These are phyloP conservation scores for Fremontodendron californicum DNA, from an alignment of 345 rosid species.

Conservation along the genomic window DNA sequence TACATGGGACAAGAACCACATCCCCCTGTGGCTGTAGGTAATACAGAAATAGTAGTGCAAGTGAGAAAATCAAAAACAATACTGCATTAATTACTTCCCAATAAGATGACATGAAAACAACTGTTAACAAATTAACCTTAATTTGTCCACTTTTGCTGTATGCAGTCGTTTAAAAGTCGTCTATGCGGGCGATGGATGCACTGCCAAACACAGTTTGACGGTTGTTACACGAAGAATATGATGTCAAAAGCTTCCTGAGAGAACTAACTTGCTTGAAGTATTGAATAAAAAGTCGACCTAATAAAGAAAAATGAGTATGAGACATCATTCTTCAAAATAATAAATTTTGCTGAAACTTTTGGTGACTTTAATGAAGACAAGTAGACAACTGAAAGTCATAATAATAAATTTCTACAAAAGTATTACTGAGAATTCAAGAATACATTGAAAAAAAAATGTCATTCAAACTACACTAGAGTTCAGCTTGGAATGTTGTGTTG, in stretches of 20 bases:
- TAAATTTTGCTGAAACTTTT: neutral
- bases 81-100: conserved; percentile 5
- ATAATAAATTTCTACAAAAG: neutral
- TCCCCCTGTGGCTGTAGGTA: conserved; percentile 55
- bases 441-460: neutral
- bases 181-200: conserved; percentile 89
- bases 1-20: conserved; percentile 67
- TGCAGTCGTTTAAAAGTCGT: conserved; percentile 68
- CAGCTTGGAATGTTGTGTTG: neutral
- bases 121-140: conserved; percentile 37
- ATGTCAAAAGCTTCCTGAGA: conserved; percentile 66
- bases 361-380: neutral
- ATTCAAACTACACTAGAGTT: neutral
- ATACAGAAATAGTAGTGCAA: conserved; percentile 12
- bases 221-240: conserved; percentile 60
- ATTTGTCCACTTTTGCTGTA: conserved; percentile 94
- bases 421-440: neutral
- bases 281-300: conserved; percentile 86
- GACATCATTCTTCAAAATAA: neutral
- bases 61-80: conserved; percentile 1
- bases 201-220: conserved; percentile 87
- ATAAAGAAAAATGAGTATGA: neutral
- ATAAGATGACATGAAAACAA: conserved; percentile 7
- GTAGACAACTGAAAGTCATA: neutral
- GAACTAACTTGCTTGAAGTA: conserved; percentile 79